Base-by-base conservation (phyloP, 2,329 filamentous ascomycete genomes). In the Metarhizium humberi region DNA sequence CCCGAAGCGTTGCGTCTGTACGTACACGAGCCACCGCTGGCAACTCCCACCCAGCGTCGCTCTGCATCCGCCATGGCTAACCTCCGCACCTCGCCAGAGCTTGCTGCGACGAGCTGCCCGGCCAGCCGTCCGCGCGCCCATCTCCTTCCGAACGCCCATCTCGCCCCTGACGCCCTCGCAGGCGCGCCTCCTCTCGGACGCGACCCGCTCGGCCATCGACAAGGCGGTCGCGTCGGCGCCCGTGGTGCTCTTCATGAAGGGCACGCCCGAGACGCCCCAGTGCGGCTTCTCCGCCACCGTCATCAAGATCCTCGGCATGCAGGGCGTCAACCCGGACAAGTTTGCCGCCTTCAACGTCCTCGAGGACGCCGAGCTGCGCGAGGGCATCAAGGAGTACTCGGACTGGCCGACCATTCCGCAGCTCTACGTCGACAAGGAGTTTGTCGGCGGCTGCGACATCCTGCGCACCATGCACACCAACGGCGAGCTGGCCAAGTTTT, bases 361-460 rank as follows among this genome's bases (percentile, higher is more conserved):
- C 55, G 94, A 97, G 74, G 92, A 97, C 70, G 73, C 87, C 4
- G 92, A 95, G 69, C 73, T 99, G 68, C 84, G 94, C 64, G 77
- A 85, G 73, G 92, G 94, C 53, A 96, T 99, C 76, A 99, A 99
- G 76, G 92, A 99, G 74, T 99, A 94, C 78, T 96, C 92, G 2
- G 94, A 97, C 69, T 99, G 94, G 94, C 94, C 94, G 14, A 99
- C 94, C 20, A 97, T 99, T 69, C 94, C 94, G 6, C 94, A 99
- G 73, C 80, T 99, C 18, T 99, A 97, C 73, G 79, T 99, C 52
- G 84, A 95, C 60, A 92, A 92, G 75, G 92, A 99, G 70, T 99
- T 99, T 69, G 79, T 99, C 50, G 94, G 94, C 55, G 94, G 94
- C n/a, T 96, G 92, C 70, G 94, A 99, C 72, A 99, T 99, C 61